Conservation (phyloP, 192 early-diverging fungal species). For the Coemansia umbellata region DNA sequence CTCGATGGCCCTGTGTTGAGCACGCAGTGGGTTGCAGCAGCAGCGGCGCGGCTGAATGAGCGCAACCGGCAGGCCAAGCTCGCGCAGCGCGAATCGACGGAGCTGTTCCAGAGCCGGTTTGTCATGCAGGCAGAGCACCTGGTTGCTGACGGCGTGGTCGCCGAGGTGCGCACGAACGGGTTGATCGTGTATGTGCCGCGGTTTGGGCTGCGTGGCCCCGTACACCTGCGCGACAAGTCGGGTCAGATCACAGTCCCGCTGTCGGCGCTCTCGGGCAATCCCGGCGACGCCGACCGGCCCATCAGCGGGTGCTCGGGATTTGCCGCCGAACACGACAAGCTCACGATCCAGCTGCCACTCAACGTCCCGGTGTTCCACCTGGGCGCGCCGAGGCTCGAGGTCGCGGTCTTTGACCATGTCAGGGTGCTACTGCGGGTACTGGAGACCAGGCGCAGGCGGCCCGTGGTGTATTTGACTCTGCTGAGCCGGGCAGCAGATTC, state of each 20-base stretch:
- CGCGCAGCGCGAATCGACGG: conserved; percentile 74
- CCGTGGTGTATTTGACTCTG: conserved; percentile 62
- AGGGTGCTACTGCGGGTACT: conserved; percentile 57
- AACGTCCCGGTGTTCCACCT: conserved; percentile 23
- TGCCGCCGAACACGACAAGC: conserved; percentile 22
- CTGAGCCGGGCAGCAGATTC: conserved; percentile 41
- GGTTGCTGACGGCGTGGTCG: conserved; percentile 61
- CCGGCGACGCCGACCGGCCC: conserved; percentile 42
- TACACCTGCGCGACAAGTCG: conserved; percentile 61
- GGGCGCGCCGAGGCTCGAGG: conserved; percentile 37
- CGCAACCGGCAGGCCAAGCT: conserved; percentile 68
- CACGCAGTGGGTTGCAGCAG: conserved; percentile 26
- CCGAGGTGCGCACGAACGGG: conserved; percentile 69
- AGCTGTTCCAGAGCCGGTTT: conserved; percentile 75
- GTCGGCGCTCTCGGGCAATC: conserved; percentile 55
- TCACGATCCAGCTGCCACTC: conserved; percentile 32
- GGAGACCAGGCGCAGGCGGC: conserved; percentile 57
- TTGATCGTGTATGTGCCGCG: conserved; percentile 49
- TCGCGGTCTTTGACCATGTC: conserved; percentile 64
- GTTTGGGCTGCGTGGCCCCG: conserved; percentile 67
- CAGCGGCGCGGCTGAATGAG: conserved; percentile 59
- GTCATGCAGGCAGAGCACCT: conserved; percentile 53
- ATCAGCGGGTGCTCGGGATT: conserved; percentile 54
- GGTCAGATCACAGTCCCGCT: conserved; percentile 55
- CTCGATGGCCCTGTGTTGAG: conserved; percentile 22